A percentile compares a stretch with the other conserved stretches of the same genome.
Evolutionary conservation across 176 grass and related monocot genomes (phyloP).

Genomic region (bread wheat (Triticum aestivum)): IWGSC_CS_RefSeq_v2.1 NC_057813.1:574005553-574006052

Average conservation of each 20-base stretch:
- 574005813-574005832: constrained; percentile 15
- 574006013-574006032: constrained; percentile 46
- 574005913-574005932: constrained; percentile 80
- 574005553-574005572: constrained; percentile 4
- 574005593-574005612: background rate
- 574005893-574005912: constrained; percentile 22
- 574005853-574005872: background rate
- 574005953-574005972: constrained; percentile 75
- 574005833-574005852: background rate
- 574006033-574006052: constrained; percentile 85
- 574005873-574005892: background rate
- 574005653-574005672: background rate
- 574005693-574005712: background rate
- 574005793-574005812: constrained; percentile 5
- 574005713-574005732: background rate
- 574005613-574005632: background rate
- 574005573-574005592: constrained; percentile 11
- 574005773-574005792: background rate
- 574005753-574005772: background rate
- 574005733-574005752: background rate
- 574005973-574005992: constrained; percentile 53
- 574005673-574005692: background rate
- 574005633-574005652: background rate
- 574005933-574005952: constrained; percentile 99
- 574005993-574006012: constrained; percentile 43